A percentile compares a stretch with the other conserved stretches of the same genome.
These are phyloP conservation scores for Vitis hybrid DNA, from an alignment of 177 flowering plant genomes.

Conservation along the genomic window DNA sequence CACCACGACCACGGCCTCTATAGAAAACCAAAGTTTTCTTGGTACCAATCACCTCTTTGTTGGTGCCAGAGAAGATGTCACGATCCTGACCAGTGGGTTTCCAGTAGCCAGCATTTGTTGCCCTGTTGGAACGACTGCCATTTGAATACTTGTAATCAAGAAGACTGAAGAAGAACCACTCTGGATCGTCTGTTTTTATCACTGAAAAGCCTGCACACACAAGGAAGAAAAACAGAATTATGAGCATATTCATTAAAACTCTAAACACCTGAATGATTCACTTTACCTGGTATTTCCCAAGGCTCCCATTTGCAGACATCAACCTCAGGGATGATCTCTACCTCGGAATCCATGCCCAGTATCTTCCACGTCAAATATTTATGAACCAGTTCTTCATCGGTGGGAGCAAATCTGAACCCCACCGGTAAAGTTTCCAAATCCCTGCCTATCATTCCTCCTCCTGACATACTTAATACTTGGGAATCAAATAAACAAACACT, in stretches of 20 bases:
- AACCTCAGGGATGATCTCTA: neutral
- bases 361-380: slow-evolving; percentile 13
- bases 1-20: slow-evolving; percentile 11
- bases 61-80: neutral
- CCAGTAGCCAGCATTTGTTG: slow-evolving; percentile 25
- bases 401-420: slow-evolving; percentile 21
- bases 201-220: neutral
- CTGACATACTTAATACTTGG: too few species aligned
- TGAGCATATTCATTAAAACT: neutral
- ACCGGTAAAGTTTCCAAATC: neutral
- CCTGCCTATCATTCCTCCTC: too few species aligned
- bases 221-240: neutral
- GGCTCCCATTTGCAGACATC: slow-evolving; percentile 21
- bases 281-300: slow-evolving; percentile 19
- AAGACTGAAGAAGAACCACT: slow-evolving; percentile 26
- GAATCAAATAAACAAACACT: too few species aligned
- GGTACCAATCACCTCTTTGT: slow-evolving; percentile 5
- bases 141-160: slow-evolving; percentile 13
- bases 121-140: slow-evolving; percentile 12
- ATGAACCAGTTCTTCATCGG: slow-evolving; percentile 13
- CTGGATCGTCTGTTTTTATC: slow-evolving; percentile 14
- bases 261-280: neutral
- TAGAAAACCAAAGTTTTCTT: slow-evolving; percentile 28
- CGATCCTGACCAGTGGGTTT: slow-evolving; percentile 24
- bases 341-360: slow-evolving; percentile 1